phyloP scores from a whole-genome alignment of 208 protist genomes.

The Leptomonas seymouri region DNA sequence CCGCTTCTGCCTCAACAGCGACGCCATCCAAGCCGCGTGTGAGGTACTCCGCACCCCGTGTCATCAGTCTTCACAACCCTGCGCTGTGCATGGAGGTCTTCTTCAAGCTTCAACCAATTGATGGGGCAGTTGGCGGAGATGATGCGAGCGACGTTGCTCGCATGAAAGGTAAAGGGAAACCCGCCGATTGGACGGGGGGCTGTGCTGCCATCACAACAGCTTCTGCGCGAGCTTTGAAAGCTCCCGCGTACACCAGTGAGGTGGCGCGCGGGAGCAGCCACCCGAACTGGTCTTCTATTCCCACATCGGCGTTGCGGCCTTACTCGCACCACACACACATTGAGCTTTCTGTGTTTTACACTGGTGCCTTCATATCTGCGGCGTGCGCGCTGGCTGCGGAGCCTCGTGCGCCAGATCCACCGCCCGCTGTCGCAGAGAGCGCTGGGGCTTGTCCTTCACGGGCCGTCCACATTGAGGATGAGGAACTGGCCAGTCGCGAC shows the following conservation, averaged over 20 bases:
- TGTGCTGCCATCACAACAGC: neutral
- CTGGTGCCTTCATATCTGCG: conserved; percentile 10
- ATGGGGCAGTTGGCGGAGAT: neutral
- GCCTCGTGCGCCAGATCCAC: neutral
- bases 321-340: neutral
- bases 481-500: neutral
- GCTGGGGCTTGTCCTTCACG: neutral
- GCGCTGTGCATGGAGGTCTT: conserved; percentile 17
- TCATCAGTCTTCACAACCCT: conserved; percentile 22
- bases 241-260: conserved; percentile 27
- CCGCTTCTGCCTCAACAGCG: neutral
- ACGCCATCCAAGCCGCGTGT: neutral
- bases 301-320: neutral
- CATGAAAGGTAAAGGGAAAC: neutral
- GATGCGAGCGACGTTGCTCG: neutral
- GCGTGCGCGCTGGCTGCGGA: neutral
- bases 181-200: neutral
- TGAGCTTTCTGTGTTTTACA: conserved; percentile 30
- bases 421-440: neutral
- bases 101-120: neutral
- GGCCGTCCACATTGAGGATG: neutral
- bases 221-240: neutral
- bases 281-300: conserved; percentile 29
- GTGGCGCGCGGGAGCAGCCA: conserved; percentile 27
- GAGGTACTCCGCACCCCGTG: neutral